Evolutionary conservation across 2,329 filamentous ascomycete genomes (phyloP).

Genomic region (Beauveria varroae): DNA sequence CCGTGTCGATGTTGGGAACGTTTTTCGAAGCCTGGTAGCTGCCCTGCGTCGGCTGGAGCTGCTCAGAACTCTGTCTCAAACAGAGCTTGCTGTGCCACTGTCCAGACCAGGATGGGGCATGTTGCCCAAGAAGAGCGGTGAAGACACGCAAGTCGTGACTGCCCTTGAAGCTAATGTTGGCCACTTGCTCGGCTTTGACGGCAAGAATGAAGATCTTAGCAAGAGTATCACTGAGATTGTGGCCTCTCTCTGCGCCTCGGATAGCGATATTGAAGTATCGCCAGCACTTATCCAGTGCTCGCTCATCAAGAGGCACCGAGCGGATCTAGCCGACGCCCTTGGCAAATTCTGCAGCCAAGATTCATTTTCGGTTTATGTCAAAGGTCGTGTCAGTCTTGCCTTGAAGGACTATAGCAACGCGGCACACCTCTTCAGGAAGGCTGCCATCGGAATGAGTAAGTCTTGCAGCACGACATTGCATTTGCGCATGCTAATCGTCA

Average conservation of each 20-base stretch:
- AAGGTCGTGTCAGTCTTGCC: conserved; percentile 70
- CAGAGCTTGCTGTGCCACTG: conserved; percentile 45
- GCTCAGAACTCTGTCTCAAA: conserved; percentile 60
- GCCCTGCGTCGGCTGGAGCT: conserved; percentile 68
- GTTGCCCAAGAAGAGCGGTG: conserved; percentile 32
- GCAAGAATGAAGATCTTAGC: conserved; percentile 43
- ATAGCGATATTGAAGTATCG: conserved; percentile 59
- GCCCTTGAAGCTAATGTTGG: conserved; percentile 53
- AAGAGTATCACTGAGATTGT: conserved; percentile 60
- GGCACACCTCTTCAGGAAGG: conserved; percentile 69
- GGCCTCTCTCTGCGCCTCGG: conserved; percentile 55
- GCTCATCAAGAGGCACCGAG: conserved; percentile 49
- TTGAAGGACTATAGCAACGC: conserved; percentile 68
- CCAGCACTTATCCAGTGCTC: conserved; percentile 55
- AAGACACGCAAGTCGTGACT: conserved; percentile 44
- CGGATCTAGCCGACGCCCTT: conserved; percentile 53
- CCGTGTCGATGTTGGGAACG: conserved; percentile 56
- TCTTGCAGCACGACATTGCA: conserved; percentile 16
- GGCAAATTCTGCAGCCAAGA: conserved; percentile 48
- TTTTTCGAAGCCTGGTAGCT: conserved; percentile 63
- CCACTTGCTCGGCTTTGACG: conserved; percentile 55
- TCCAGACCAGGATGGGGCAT: conserved; percentile 29
- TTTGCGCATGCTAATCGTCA: conserved; percentile 19
- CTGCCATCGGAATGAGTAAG: conserved; percentile 76
- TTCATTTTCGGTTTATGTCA: conserved; percentile 69